Evolutionary conservation across 1,284 basidiomycete species (phyloP).

Genomic region (Kalmanozyma brasiliensis): DNA sequence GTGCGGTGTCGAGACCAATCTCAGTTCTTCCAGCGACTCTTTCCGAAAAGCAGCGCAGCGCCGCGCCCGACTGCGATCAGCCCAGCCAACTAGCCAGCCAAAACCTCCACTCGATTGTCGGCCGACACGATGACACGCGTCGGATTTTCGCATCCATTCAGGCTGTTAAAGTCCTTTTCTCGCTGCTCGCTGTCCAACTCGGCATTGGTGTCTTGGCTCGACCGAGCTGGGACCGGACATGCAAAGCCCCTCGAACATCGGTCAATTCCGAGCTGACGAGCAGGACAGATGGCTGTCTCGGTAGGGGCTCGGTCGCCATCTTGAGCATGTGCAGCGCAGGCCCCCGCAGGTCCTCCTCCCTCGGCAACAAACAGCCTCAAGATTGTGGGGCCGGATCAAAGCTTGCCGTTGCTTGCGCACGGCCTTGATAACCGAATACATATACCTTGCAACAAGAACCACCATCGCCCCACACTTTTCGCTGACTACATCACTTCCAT

Average conservation of each 20-base stretch:
- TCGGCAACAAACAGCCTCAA: too few species aligned
- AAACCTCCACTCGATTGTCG: constrained; percentile 28
- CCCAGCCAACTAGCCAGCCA: constrained; percentile 14
- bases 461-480: background rate
- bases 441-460: too few species aligned
- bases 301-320: constrained; percentile 13
- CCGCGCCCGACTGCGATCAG: constrained; percentile 26
- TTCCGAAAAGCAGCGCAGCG: constrained; percentile 17
- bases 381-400: too few species aligned
- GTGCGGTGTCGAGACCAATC: constrained; percentile 4
- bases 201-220: constrained; percentile 4
- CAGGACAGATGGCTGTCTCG: constrained; percentile 1
- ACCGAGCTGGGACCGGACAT: background rate
- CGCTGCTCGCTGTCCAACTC: too few species aligned
- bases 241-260: background rate
- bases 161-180: background rate
- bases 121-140: constrained; percentile 5
- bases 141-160: background rate
- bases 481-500: background rate
- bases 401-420: too few species aligned
- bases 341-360: too few species aligned
- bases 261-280: constrained; percentile 1
- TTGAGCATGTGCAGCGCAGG: background rate
- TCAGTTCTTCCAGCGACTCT: constrained; percentile 17
- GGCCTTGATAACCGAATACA: too few species aligned